Conservation (phyloP, 192 early-diverging fungal genomes). For the Coemansia sp. region DNA sequence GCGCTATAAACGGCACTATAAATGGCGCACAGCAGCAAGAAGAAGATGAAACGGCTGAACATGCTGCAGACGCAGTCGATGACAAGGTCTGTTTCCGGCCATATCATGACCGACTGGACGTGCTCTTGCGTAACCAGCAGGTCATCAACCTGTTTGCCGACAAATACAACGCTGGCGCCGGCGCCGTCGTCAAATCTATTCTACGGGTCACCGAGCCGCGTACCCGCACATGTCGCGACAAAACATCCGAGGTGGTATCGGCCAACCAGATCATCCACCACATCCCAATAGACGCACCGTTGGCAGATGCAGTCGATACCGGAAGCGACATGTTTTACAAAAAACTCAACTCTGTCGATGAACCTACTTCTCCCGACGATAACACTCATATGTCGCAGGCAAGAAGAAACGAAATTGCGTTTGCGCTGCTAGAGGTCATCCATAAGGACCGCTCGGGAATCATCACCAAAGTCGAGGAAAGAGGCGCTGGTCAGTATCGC, state of each 20-base stretch:
- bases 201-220: slow-evolving; percentile 60
- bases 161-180: slow-evolving; percentile 66
- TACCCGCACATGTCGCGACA: slow-evolving; percentile 59
- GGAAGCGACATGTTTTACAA: slow-evolving; percentile 39
- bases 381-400: not conserved
- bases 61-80: slow-evolving; percentile 40
- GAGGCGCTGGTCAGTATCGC: slow-evolving; percentile 61
- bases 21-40: not conserved
- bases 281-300: slow-evolving; percentile 38
- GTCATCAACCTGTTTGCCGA: slow-evolving; percentile 61
- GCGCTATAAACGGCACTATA: not conserved
- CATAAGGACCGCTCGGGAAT: slow-evolving; percentile 56
- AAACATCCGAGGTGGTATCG: slow-evolving; percentile 46
- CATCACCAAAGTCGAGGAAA: slow-evolving; percentile 59
- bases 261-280: slow-evolving; percentile 56
- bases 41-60: not conserved
- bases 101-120: slow-evolving; percentile 66
- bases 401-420: slow-evolving; percentile 43
- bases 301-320: slow-evolving; percentile 42
- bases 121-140: slow-evolving; percentile 67
- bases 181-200: slow-evolving; percentile 58
- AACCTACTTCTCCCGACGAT: slow-evolving; percentile 11
- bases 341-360: slow-evolving; percentile 19
- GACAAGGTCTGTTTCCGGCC: slow-evolving; percentile 63
- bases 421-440: slow-evolving; percentile 64